These are phyloP conservation scores for Rhodotorula diobovata DNA, from an alignment of 768 basidiomycete species.

Conservation along the genomic window DNA sequence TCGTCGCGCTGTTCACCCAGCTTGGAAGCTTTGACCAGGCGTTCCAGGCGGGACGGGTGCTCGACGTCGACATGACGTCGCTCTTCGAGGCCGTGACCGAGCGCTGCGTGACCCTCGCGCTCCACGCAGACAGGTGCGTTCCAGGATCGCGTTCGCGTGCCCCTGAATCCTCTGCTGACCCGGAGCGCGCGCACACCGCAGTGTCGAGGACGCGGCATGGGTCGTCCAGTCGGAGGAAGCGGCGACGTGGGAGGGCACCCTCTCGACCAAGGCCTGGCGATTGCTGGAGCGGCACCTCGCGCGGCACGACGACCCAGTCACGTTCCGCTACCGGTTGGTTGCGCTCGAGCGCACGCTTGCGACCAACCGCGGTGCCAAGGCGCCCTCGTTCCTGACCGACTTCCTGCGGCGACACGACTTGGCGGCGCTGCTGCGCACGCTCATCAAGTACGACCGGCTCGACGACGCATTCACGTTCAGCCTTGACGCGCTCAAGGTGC, in stretches of 20 bases:
- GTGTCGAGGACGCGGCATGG: slow-evolving; percentile 74
- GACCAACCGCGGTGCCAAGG: slow-evolving; percentile 55
- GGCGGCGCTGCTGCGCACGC: slow-evolving; percentile 75
- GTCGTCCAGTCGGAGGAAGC: slow-evolving; percentile 67
- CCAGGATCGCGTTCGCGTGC: too few species aligned
- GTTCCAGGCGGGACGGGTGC: slow-evolving; percentile 65
- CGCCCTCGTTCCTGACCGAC: slow-evolving; percentile 79
- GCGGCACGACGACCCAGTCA: slow-evolving; percentile 67
- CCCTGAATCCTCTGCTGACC: neutral
- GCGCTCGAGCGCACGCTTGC: slow-evolving; percentile 71
- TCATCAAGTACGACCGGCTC: slow-evolving; percentile 71
- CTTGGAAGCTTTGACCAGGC: slow-evolving; percentile 73
- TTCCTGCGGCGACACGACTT: slow-evolving; percentile 61
- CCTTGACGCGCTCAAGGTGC: slow-evolving; percentile 54
- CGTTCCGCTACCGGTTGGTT: slow-evolving; percentile 70
- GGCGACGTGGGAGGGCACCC: slow-evolving; percentile 75
- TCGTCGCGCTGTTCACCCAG: slow-evolving; percentile 74
- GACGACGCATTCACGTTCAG: slow-evolving; percentile 60
- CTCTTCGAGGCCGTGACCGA: slow-evolving; percentile 70
- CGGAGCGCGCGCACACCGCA: slow-evolving; percentile 45
- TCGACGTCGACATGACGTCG: slow-evolving; percentile 81
- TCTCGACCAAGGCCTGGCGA: slow-evolving; percentile 76
- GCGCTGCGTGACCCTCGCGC: slow-evolving; percentile 70
- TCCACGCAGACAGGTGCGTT: slow-evolving; percentile 48
- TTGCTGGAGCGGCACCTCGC: slow-evolving; percentile 76